Evolutionary conservation across 2,329 filamentous ascomycete genomes (phyloP).

Genomic region (Rhinocladiella similis): DNA sequence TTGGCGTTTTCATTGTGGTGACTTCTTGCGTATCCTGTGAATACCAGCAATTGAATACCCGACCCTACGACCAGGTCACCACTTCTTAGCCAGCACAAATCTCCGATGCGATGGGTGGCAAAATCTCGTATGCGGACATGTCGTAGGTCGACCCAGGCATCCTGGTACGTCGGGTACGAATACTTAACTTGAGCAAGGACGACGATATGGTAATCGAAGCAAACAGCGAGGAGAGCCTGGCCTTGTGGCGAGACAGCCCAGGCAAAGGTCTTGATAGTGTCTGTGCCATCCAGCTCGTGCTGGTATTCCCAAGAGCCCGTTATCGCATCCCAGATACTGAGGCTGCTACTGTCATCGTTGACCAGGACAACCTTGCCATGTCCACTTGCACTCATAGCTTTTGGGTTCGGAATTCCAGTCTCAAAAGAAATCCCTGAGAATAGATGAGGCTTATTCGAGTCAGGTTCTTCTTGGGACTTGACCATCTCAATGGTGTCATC

Average conservation of each 20-base stretch:
- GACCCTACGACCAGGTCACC: slow-evolving; percentile 84
- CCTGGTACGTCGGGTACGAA: slow-evolving; percentile 83
- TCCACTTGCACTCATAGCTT: slow-evolving; percentile 19
- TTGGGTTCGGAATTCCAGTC: slow-evolving; percentile 16
- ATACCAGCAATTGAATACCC: slow-evolving; percentile 87
- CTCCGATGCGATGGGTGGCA: slow-evolving; percentile 86
- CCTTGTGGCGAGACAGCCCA: slow-evolving; percentile 91
- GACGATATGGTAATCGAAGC: slow-evolving; percentile 81
- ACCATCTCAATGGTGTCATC: slow-evolving; percentile 21
- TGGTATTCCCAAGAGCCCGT: slow-evolving; percentile 79
- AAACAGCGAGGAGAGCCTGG: slow-evolving; percentile 88
- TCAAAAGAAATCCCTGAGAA: slow-evolving; percentile 14
- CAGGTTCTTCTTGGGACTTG: slow-evolving; percentile 19
- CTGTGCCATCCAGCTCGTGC: slow-evolving; percentile 69
- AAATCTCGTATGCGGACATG: slow-evolving; percentile 79
- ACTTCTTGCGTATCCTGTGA: slow-evolving; percentile 50
- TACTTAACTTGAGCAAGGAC: slow-evolving; percentile 86
- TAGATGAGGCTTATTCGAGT: slow-evolving; percentile 22
- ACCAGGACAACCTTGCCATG: slow-evolving; percentile 79
- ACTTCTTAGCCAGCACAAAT: slow-evolving; percentile 85
- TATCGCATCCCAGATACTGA: slow-evolving; percentile 90
- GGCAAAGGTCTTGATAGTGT: slow-evolving; percentile 81
- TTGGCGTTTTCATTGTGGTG: slow-evolving; percentile 19
- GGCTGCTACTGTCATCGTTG: slow-evolving; percentile 67
- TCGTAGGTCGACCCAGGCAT: slow-evolving; percentile 84